phyloP scores from a whole-genome alignment of 306 rosid species.

The Bauhinia variegata region DNA sequence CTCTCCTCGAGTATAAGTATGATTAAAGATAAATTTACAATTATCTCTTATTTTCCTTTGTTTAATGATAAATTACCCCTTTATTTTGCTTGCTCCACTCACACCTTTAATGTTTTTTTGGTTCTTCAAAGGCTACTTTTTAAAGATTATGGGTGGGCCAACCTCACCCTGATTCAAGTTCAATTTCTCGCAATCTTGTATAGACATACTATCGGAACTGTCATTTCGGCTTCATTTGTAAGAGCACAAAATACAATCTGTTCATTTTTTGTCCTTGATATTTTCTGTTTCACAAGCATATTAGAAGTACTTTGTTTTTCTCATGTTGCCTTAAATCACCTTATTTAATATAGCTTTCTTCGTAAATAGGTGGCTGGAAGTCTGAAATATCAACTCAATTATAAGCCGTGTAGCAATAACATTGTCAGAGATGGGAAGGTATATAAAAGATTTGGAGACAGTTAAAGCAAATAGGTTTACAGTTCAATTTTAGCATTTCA shows the following conservation, averaged over 20 bases:
- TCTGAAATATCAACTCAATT: background rate
- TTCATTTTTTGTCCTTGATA: conserved; percentile 22
- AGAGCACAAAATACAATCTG: conserved; percentile 14
- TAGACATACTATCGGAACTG: conserved; percentile 46
- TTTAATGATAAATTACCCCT: conserved; percentile 16
- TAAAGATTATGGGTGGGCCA: conserved; percentile 77
- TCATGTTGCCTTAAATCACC: background rate
- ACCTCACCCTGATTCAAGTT: conserved; percentile 45
- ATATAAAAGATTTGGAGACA: background rate
- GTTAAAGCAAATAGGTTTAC: background rate
- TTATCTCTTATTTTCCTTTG: conserved; percentile 2
- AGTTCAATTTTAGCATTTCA: background rate
- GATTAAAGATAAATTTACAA: conserved; percentile 8
- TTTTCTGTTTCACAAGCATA: background rate
- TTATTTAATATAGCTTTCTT: background rate
- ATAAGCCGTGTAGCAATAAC: background rate
- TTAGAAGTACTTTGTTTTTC: background rate
- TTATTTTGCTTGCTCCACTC: conserved; percentile 25
- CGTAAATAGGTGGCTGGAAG: conserved; percentile 16
- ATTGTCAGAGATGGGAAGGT: background rate
- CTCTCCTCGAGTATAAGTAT: conserved; percentile 26
- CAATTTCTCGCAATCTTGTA: conserved; percentile 68
- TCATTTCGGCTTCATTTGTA: conserved; percentile 5
- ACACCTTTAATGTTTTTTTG: conserved; percentile 32
- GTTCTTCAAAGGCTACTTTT: conserved; percentile 57